A percentile compares a stretch with the other conserved stretches of the same genome.
Conservation (phyloP, 2,329 filamentous ascomycete species). For the Ophiostoma montium region DNA sequence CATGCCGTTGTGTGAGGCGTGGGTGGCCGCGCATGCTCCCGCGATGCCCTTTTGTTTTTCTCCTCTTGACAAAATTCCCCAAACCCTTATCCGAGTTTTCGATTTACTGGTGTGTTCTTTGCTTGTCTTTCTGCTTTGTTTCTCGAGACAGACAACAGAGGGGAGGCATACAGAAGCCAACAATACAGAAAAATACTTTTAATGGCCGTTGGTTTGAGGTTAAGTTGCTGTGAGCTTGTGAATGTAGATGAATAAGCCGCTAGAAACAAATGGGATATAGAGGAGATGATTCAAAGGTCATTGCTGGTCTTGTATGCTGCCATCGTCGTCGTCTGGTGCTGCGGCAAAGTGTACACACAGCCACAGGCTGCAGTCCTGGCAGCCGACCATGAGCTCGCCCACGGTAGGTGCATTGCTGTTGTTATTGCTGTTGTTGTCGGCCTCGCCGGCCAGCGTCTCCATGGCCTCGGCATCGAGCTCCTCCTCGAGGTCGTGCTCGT, state of each 20-base stretch:
- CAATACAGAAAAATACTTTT: slow-evolving; percentile 3
- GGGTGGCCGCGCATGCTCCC: slow-evolving; percentile 7
- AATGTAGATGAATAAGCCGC: neutral
- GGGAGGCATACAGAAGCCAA: neutral
- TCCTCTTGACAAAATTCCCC: slow-evolving; percentile 8
- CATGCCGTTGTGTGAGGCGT: slow-evolving; percentile 7
- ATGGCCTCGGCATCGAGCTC: slow-evolving; percentile 15
- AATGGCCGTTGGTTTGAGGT: too few species aligned
- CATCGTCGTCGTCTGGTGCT: slow-evolving; percentile 24
- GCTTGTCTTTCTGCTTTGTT: slow-evolving; percentile 5
- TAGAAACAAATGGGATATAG: neutral
- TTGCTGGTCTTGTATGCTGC: neutral
- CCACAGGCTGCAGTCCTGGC: slow-evolving; percentile 53
- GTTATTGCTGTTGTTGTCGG: neutral
- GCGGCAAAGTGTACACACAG: slow-evolving; percentile 49
- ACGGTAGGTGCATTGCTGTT: slow-evolving; percentile 20
- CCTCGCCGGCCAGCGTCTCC: slow-evolving; percentile 22
- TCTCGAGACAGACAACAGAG: neutral
- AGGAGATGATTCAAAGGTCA: neutral
- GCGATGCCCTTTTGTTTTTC: slow-evolving; percentile 2
- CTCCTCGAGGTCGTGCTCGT: slow-evolving; percentile 45
- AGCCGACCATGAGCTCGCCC: slow-evolving; percentile 50
- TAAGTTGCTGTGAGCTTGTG: too few species aligned
- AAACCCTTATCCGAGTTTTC: slow-evolving; percentile 1
- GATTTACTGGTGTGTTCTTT: neutral